Evolutionary conservation across 768 basidiomycete species (phyloP).

Genomic region (Ramaria rubella): DNA sequence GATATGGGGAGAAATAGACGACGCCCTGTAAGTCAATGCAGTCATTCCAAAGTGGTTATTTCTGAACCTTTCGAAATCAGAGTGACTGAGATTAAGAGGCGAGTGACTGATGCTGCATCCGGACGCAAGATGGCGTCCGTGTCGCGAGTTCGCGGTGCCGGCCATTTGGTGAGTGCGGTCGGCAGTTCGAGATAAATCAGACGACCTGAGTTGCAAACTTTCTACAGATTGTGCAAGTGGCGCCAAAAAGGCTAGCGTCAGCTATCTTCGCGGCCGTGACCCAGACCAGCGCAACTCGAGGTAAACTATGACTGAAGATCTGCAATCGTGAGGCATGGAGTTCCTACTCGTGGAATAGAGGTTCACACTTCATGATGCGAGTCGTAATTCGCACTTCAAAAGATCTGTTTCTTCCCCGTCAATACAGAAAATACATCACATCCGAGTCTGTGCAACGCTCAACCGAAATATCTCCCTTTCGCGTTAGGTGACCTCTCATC

Average conservation of each 20-base stretch:
- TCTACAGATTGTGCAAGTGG: conserved; percentile 11
- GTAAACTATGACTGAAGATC: background rate
- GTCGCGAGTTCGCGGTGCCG: conserved; percentile 32
- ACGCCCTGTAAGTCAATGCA: conserved; percentile 32
- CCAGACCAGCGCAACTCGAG: background rate
- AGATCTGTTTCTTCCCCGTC: background rate
- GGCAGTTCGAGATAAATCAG: background rate
- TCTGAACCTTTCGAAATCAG: conserved; percentile 18
- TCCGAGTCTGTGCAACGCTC: background rate
- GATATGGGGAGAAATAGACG: conserved; percentile 41
- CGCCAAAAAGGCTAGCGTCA: background rate
- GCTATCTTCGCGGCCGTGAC: conserved; percentile 6
- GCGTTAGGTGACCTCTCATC: too few relatives aligned
- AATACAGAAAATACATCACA: background rate
- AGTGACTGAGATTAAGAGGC: conserved; percentile 30
- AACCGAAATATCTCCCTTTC: background rate
- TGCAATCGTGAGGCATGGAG: background rate
- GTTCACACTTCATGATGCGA: background rate
- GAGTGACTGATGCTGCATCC: conserved; percentile 28
- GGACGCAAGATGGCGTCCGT: conserved; percentile 37
- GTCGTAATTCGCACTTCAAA: background rate
- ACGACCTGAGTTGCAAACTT: background rate
- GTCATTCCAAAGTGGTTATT: background rate
- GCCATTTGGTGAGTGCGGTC: conserved; percentile 33
- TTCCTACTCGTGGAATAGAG: too few relatives aligned